phyloP scores from a whole-genome alignment of 176 grass and related monocot genomes.

The Olyra latifolia region DNA sequence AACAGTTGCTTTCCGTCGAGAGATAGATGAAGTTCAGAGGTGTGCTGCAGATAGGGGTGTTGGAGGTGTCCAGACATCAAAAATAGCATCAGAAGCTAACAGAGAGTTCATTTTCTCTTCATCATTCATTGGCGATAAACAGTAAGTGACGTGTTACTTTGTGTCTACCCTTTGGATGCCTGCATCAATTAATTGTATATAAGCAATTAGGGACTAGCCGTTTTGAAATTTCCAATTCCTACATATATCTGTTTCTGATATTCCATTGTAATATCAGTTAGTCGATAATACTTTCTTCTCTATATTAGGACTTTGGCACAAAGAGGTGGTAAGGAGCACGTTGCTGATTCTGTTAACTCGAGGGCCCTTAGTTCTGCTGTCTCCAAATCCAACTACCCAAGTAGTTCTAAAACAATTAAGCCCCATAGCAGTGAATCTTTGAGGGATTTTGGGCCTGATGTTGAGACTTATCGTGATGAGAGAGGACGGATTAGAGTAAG shows the following conservation, averaged over 20 bases:
- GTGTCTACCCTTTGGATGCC: neutral
- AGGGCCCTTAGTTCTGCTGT: constrained; percentile 40
- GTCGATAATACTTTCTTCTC: constrained; percentile 15
- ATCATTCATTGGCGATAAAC: constrained; percentile 97
- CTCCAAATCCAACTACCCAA: constrained; percentile 39
- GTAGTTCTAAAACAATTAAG: constrained; percentile 51
- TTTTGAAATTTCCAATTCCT: neutral
- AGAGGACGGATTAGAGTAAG: constrained; percentile 79
- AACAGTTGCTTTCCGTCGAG: constrained; percentile 93
- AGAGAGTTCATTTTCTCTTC: constrained; percentile 98
- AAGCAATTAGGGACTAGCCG: constrained; percentile 5
- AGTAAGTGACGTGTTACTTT: constrained; percentile 59
- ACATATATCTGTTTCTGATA: constrained; percentile 17
- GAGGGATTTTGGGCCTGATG: constrained; percentile 71
- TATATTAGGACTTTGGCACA: constrained; percentile 52
- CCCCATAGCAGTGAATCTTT: constrained; percentile 31
- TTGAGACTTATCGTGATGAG: constrained; percentile 90
- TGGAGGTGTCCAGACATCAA: constrained; percentile 86
- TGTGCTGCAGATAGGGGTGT: constrained; percentile 68
- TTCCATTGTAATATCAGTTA: neutral
- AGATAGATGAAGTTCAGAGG: constrained; percentile 88
- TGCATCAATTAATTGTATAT: neutral
- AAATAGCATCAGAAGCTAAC: constrained; percentile 93
- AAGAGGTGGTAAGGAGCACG: constrained; percentile 53
- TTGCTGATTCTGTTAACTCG: constrained; percentile 28